These are phyloP conservation scores for Lathyrus tuberosus DNA, from an alignment of 306 rosid genomes.

Conservation along the genomic window DNA sequence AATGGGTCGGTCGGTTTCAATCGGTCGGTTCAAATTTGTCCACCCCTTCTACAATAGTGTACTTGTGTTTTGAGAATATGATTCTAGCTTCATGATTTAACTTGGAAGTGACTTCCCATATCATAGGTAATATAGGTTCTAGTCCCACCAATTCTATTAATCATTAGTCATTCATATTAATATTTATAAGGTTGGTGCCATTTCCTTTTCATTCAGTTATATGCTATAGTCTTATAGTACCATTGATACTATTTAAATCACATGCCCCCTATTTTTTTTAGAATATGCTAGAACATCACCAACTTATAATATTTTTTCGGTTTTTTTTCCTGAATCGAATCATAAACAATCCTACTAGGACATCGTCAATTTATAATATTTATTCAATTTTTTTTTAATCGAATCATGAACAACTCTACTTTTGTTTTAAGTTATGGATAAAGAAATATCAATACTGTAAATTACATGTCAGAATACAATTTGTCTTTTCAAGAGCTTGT, in stretches of 20 bases:
- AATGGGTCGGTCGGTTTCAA: too few species aligned
- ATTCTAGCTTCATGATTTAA: constrained; percentile 52
- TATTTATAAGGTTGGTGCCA: constrained; percentile 55
- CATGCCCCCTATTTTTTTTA: constrained; percentile 32
- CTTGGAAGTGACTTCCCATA: constrained; percentile 50
- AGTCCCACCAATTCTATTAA: constrained; percentile 50
- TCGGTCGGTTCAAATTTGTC: too few species aligned
- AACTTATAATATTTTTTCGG: constrained; percentile 1
- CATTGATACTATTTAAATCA: constrained; percentile 30
- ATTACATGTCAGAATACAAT: too few species aligned
- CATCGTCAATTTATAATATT: background rate
- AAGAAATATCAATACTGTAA: too few species aligned
- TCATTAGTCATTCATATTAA: constrained; percentile 42
- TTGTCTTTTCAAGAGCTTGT: background rate
- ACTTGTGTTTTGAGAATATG: constrained; percentile 39
- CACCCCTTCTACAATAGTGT: constrained; percentile 18
- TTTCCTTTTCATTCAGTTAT: constrained; percentile 60
- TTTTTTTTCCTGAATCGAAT: background rate
- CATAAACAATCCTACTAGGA: background rate
- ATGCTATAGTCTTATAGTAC: constrained; percentile 44
- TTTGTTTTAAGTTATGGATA: too few species aligned
- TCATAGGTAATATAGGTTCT: constrained; percentile 34
- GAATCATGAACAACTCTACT: background rate
- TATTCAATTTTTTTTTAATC: background rate
- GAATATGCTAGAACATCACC: constrained; percentile 38